Evolutionary conservation across 352 stramenopile species (phyloP).

Genomic region (Pythium catenulatum): DNA sequence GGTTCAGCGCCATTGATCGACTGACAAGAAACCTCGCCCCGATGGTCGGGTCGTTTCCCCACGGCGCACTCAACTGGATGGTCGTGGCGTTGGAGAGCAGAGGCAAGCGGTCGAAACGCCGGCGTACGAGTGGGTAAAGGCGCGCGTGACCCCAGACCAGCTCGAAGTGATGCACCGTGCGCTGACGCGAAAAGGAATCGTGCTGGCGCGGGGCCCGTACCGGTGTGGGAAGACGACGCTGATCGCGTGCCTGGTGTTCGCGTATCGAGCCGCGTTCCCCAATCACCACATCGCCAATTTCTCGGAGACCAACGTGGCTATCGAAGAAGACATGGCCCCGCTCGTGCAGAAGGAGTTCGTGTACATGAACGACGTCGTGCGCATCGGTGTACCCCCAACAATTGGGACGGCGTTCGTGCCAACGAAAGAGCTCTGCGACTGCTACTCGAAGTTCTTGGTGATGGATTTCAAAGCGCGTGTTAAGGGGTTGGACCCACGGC

Average conservation of each 20-base stretch:
- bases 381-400: background rate
- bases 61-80: background rate
- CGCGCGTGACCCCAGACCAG: background rate
- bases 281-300: background rate
- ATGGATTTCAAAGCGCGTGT: too few species aligned
- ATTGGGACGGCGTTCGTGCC: too few species aligned
- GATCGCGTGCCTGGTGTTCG: background rate
- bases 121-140: background rate
- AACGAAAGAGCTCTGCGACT: too few species aligned
- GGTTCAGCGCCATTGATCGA: too few species aligned
- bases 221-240: constrained; percentile 3
- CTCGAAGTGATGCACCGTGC: background rate
- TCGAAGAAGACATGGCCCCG: constrained; percentile 6
- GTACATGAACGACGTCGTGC: background rate
- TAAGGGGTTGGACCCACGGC: too few species aligned
- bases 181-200: background rate
- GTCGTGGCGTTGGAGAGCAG: background rate
- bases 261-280: background rate
- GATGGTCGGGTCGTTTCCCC: too few species aligned
- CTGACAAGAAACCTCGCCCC: too few species aligned
- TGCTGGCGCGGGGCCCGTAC: background rate
- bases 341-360: background rate
- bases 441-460: too few species aligned
- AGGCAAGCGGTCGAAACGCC: background rate
- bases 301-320: constrained; percentile 18